A percentile compares a stretch with the other conserved stretches of the same genome.
phyloP scores from a whole-genome alignment of 2,329 filamentous ascomycete species.

The Venturiaceae sp. region DNA sequence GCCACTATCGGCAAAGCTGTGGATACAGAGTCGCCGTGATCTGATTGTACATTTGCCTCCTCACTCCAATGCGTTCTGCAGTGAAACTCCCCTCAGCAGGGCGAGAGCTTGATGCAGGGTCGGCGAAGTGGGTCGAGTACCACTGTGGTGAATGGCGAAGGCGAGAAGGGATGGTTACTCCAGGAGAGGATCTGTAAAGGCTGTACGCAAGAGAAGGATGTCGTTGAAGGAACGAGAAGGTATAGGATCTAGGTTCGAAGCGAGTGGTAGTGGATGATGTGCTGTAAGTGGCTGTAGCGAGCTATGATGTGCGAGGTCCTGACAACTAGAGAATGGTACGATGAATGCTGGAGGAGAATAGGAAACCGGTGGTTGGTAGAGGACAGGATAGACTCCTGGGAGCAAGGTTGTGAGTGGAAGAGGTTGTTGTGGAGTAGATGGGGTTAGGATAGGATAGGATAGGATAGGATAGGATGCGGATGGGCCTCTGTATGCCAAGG shows the following conservation, averaged over 20 bases:
- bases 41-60: constrained; percentile 25
- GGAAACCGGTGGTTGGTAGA: background rate
- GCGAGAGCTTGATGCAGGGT: background rate
- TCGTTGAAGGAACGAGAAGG: background rate
- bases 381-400: too few species aligned
- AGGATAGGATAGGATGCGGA: too few species aligned
- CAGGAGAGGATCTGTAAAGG: background rate
- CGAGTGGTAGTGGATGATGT: background rate
- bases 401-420: too few species aligned
- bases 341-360: background rate
- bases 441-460: too few species aligned
- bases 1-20: constrained; percentile 25
- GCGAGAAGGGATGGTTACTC: background rate
- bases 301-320: too few species aligned
- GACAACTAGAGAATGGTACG: background rate
- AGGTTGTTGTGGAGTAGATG: too few species aligned
- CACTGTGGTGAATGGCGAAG: background rate
- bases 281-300: background rate
- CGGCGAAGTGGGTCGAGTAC: background rate
- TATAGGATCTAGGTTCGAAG: background rate
- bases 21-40: constrained; percentile 26
- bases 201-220: background rate
- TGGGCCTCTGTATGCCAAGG: background rate
- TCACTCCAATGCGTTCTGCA: background rate
- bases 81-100: background rate